Evolutionary conservation across 2,329 filamentous ascomycete genomes (phyloP), one percentile per base, ranked within the genome.

Genomic region (Paracorniculantispora psalliotae): DNA sequence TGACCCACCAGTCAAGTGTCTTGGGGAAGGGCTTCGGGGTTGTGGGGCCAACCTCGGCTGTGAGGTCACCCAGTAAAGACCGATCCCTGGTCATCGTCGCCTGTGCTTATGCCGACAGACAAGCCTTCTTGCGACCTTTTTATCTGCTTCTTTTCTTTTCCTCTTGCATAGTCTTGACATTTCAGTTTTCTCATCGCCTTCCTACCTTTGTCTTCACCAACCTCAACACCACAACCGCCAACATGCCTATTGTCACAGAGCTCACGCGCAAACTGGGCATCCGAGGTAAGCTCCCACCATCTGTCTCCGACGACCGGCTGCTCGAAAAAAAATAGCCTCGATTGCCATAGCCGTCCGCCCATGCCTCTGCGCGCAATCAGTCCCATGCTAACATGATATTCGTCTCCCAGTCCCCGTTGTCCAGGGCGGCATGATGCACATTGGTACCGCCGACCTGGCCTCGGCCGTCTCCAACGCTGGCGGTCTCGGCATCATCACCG

Each of bases 341-440:
- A 28, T 15, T 21, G 37, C 47, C n/a, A n/a, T n/a, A n/a, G 26
- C 10, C 21, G 33, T 17, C 39, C 21, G 26, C 47, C 46, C 44
- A 13, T n/a, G 6, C 6, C 17, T 30, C 43, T 33, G 12, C 47
- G 19, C 41, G 37, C 37, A 25, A 56, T 15, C n/a, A n/a, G n/a
- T n/a, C n/a, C 21, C 12, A 47, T 47, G 35, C 54, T 57, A 25
- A 57, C 54, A 21, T 28, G 9, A 1, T 13, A 19, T 46, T 49
- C 25, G 54, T 13, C 23, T 25, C 23, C 15, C 66, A 90, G 88
- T 93, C 64, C 90, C 90, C 67, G 79, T 94, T 62, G 88, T 94
- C 61, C 90, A 94, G 73, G 90, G 90, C 71, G 90, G 90, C 68
- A 93, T 94, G 90, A 87, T 91, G 83, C 88, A 90, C 82, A 85